Percentiles rank a stretch among this genome's conserved stretches.
Conservation (phyloP, 1,284 basidiomycete species). For the Pseudozyma sp. region DNA sequence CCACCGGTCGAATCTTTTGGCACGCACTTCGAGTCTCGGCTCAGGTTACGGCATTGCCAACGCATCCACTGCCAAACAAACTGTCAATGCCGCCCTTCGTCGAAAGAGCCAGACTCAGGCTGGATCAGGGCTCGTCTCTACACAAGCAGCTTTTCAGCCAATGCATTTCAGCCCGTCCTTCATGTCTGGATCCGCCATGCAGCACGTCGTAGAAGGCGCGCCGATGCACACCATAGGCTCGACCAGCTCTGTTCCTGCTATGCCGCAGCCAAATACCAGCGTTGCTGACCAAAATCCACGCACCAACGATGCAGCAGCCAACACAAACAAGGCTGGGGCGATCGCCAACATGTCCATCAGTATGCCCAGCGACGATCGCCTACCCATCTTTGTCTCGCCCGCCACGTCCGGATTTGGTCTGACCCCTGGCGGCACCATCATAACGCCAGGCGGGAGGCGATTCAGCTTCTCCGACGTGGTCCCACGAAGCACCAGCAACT, state of each 20-base stretch:
- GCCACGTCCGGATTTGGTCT: slow-evolving; percentile 34
- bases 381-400: slow-evolving; percentile 36
- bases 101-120: slow-evolving; percentile 28
- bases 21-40: background rate
- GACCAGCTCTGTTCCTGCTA: background rate
- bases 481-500: slow-evolving; percentile 8
- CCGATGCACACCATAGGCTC: slow-evolving; percentile 1
- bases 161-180: slow-evolving; percentile 13
- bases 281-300: background rate
- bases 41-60: slow-evolving; percentile 8
- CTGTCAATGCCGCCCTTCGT: slow-evolving; percentile 38
- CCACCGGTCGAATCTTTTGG: background rate
- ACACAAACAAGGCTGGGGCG: slow-evolving; percentile 15
- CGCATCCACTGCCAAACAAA: slow-evolving; percentile 27
- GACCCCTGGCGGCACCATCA: slow-evolving; percentile 31
- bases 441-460: slow-evolving; percentile 42
- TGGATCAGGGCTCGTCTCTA: background rate
- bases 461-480: slow-evolving; percentile 49
- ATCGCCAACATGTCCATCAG: slow-evolving; percentile 39
- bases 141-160: slow-evolving; percentile 8
- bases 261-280: background rate
- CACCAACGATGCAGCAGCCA: background rate
- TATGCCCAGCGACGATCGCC: slow-evolving; percentile 31
- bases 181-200: slow-evolving; percentile 7
- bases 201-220: slow-evolving; percentile 5